Evolutionary conservation across 257 asterid genomes (phyloP).

Genomic region (Datura wrightii): DNA sequence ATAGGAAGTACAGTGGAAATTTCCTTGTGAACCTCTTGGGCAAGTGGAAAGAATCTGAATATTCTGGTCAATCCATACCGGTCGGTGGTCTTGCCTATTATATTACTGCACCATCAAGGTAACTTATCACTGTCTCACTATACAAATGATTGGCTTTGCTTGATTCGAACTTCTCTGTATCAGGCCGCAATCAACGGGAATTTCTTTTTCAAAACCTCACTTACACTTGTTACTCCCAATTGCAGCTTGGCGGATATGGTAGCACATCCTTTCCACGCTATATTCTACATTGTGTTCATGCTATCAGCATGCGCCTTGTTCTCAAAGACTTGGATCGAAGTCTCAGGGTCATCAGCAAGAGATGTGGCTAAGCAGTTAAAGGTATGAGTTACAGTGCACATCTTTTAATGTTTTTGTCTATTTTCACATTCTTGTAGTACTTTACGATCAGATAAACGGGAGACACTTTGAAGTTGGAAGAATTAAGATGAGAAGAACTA

Average conservation of each 20-base stretch:
- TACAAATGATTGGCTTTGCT: not conserved
- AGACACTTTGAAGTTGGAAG: not conserved
- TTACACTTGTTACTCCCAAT: not conserved
- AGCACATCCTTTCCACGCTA: slow-evolving; percentile 90
- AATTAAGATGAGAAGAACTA: not conserved
- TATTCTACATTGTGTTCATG: slow-evolving; percentile 82
- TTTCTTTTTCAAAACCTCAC: not conserved
- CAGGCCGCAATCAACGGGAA: not conserved
- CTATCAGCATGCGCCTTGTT: slow-evolving; percentile 87
- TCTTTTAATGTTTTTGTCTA: not conserved
- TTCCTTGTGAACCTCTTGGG: slow-evolving; percentile 82
- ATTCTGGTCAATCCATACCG: slow-evolving; percentile 80
- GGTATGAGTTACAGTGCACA: slow-evolving; percentile 45
- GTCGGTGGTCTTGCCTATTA: slow-evolving; percentile 92
- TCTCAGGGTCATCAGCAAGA: slow-evolving; percentile 88
- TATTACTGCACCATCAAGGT: slow-evolving; percentile 89
- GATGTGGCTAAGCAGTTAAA: slow-evolving; percentile 92
- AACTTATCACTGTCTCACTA: slow-evolving; percentile 27
- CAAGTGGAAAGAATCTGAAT: slow-evolving; percentile 89
- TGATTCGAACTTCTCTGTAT: not conserved
- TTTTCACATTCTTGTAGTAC: not conserved
- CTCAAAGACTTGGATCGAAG: slow-evolving; percentile 94
- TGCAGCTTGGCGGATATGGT: slow-evolving; percentile 69
- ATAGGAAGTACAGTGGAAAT: slow-evolving; percentile 72
- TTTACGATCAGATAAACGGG: not conserved